Evolutionary conservation across 129 eudicot genomes (phyloP).

Genomic region (Flaveria trinervia): DNA sequence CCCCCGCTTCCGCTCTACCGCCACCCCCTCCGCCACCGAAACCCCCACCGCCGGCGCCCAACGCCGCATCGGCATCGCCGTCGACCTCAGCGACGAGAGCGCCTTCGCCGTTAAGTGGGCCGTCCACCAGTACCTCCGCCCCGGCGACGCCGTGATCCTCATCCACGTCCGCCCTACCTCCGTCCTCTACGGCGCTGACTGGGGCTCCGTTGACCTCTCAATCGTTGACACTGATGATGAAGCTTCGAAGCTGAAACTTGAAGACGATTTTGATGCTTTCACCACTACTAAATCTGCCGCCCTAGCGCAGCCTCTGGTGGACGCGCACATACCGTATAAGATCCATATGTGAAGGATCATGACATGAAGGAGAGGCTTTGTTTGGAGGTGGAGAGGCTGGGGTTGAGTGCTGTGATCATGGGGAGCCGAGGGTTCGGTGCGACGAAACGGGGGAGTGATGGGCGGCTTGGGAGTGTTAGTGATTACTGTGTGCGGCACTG

Average conservation of each 20-base stretch:
- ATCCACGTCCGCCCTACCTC: conserved; percentile 51
- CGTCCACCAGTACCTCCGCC: conserved; percentile 41
- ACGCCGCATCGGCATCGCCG: conserved; percentile 58
- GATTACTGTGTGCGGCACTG: conserved; percentile 68
- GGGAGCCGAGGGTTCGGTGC: conserved; percentile 68
- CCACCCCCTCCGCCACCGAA: conserved; percentile 3
- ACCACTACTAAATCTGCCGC: conserved; percentile 35
- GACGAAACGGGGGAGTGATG: conserved; percentile 29
- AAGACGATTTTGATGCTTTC: conserved; percentile 49
- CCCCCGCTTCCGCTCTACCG: conserved; percentile 26
- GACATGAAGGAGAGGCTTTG: conserved; percentile 60
- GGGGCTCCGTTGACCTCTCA: conserved; percentile 34
- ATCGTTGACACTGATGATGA: conserved; percentile 4
- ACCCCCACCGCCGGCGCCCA: conserved; percentile 38
- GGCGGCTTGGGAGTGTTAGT: conserved; percentile 58
- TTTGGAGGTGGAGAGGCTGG: conserved; percentile 60
- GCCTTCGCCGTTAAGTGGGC: conserved; percentile 58
- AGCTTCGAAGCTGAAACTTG: conserved; percentile 30
- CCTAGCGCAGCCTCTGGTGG: conserved; percentile 52
- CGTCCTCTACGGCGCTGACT: conserved; percentile 61
- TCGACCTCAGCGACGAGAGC: conserved; percentile 54
- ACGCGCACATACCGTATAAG: conserved; percentile 45
- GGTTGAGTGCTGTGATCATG: conserved; percentile 54
- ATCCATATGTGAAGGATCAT: conserved; percentile 60
- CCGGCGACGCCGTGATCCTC: conserved; percentile 45